These are phyloP conservation scores for Sanghuangporus weigelae DNA, from an alignment of 1,284 basidiomycete genomes.

Conservation along the genomic window DNA sequence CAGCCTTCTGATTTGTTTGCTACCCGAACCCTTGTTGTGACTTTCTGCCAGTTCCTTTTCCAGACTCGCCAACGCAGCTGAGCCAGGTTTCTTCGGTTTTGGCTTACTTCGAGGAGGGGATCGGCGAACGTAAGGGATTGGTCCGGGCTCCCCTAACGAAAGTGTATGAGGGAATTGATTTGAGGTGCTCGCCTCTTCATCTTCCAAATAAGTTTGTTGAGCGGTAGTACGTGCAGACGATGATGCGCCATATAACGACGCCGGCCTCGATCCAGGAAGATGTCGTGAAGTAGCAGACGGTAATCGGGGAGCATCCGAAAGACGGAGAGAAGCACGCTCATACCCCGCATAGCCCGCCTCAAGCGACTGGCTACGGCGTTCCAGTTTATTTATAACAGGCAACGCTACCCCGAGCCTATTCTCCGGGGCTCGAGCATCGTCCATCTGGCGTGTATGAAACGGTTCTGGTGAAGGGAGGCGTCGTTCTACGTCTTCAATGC, in stretches of 20 bases:
- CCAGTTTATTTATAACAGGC: not conserved
- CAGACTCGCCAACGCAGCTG: constrained; percentile 12
- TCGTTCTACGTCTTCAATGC: not conserved
- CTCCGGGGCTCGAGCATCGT: not conserved
- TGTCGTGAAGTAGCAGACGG: not conserved
- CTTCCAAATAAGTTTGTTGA: not conserved
- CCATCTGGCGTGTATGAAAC: not conserved
- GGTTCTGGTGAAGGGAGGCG: constrained; percentile 10
- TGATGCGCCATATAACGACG: not conserved
- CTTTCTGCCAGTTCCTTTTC: constrained; percentile 14
- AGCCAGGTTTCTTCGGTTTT: constrained; percentile 16
- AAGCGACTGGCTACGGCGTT: not conserved
- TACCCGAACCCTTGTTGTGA: constrained; percentile 3
- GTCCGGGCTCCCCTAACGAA: not conserved
- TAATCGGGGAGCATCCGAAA: not conserved
- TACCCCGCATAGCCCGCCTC: not conserved
- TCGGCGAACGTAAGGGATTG: not conserved
- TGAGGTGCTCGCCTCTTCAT: not conserved
- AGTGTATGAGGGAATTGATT: not conserved
- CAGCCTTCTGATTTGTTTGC: not conserved
- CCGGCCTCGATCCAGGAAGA: not conserved
- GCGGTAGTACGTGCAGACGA: not conserved
- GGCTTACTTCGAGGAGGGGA: constrained; percentile 18
- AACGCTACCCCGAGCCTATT: not conserved
- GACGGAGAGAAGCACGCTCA: not conserved